Evolutionary conservation across 306 rosid species (phyloP).

Genomic region (Oxytropis ochrocephala): DNA sequence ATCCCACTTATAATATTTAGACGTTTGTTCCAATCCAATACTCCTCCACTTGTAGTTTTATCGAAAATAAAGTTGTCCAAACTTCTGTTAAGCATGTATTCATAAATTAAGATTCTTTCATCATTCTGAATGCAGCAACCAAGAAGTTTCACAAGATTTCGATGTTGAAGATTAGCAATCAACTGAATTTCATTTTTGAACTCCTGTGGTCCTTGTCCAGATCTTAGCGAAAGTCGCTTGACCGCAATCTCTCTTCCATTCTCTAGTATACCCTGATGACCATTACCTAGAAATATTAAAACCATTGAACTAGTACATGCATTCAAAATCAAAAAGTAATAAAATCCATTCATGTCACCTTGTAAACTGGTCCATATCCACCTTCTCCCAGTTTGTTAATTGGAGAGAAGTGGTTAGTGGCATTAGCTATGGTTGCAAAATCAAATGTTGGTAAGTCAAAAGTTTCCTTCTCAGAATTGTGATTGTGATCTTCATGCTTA

Average conservation of each 20-base stretch:
- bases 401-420: conserved; percentile 31
- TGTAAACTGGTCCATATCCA: conserved; percentile 43
- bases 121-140: conserved; percentile 40
- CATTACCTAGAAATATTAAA: neutral
- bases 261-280: conserved; percentile 31
- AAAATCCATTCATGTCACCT: conserved; percentile 17
- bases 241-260: conserved; percentile 36
- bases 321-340: neutral
- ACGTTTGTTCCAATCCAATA: conserved; percentile 34
- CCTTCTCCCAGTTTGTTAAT: conserved; percentile 36
- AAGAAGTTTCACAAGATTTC: conserved; percentile 46
- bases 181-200: conserved; percentile 32
- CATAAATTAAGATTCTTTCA: conserved; percentile 42
- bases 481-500: neutral
- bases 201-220: conserved; percentile 44
- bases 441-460: conserved; percentile 34
- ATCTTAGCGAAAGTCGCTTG: conserved; percentile 33
- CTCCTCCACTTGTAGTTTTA: conserved; percentile 9
- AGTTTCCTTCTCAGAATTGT: conserved; percentile 3
- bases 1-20: conserved; percentile 40
- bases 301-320: neutral
- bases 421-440: conserved; percentile 21
- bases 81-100: conserved; percentile 44
- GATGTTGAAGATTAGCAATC: conserved; percentile 35
- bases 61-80: conserved; percentile 35